Evolutionary conservation across 176 grass and related monocot genomes (phyloP).

Genomic region (Bromus sterilis): DNA sequence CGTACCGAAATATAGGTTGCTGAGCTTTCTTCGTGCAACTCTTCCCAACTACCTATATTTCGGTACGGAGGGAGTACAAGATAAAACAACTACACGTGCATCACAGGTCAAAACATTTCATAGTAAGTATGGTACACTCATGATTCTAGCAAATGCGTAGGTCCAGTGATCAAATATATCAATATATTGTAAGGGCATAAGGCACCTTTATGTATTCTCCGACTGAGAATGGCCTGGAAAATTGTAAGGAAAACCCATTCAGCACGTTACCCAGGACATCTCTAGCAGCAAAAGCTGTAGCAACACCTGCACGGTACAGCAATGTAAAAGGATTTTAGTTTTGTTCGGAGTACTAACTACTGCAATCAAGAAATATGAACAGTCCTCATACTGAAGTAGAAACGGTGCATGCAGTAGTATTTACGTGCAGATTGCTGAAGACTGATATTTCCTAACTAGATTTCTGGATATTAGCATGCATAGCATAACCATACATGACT

Average conservation of each 20-base stretch:
- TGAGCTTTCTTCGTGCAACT: too few relatives aligned
- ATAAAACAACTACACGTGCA: neutral
- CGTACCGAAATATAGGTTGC: too few relatives aligned
- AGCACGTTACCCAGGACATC: slow-evolving; percentile 95
- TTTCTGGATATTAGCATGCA: neutral
- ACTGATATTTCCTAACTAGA: neutral
- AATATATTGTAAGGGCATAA: slow-evolving; percentile 4
- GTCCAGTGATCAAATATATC: neutral
- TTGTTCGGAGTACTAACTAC: neutral
- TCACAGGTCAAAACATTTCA: neutral
- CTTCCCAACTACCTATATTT: too few relatives aligned
- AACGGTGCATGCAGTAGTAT: neutral
- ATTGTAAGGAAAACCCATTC: slow-evolving; percentile 87
- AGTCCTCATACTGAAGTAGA: neutral
- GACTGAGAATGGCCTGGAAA: slow-evolving; percentile 74
- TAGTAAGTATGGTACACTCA: neutral
- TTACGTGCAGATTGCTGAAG: neutral
- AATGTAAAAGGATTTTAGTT: slow-evolving; percentile 3
- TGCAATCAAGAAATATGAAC: neutral
- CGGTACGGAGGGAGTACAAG: too few relatives aligned
- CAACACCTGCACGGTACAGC: slow-evolving; percentile 56
- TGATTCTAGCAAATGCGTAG: neutral
- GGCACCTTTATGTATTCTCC: slow-evolving; percentile 91
- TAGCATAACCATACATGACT: neutral
- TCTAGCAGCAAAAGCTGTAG: slow-evolving; percentile 98